Percentiles rank a stretch among this genome's conserved stretches.
Evolutionary conservation across 225 moss, liverwort and hornwort species (phyloP).

Genomic region (Pseudisothecium myosuroides): DNA sequence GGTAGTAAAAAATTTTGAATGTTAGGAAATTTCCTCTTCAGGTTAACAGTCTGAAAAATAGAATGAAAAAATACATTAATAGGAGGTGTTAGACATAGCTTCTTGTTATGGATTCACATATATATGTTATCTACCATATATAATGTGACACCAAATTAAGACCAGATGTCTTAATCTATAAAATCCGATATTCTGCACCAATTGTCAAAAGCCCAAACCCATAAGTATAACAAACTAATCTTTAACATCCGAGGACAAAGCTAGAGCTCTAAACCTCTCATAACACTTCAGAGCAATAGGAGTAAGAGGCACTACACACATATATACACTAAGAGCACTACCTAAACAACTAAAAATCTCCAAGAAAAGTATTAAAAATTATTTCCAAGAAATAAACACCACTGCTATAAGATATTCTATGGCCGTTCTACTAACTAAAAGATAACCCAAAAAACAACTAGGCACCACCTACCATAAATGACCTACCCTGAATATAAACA

Average conservation of each 20-base stretch:
- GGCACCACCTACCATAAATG: neutral
- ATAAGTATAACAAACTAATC: too few relatives aligned
- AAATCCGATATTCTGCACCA: fast-evolving
- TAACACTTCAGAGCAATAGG: neutral
- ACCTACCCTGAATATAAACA: neutral
- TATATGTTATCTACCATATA: too few relatives aligned
- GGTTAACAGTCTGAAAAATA: too few relatives aligned
- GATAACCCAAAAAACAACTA: neutral
- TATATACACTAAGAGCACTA: neutral
- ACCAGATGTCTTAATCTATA: neutral
- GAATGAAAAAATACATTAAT: neutral
- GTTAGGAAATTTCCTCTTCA: neutral
- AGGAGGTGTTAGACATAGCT: neutral
- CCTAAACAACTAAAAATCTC: neutral
- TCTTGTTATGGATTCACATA: neutral
- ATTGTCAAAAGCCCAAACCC: fast-evolving
- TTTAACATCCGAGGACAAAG: neutral
- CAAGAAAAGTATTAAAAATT: neutral
- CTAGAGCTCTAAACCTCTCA: neutral
- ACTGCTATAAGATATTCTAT: too few relatives aligned
- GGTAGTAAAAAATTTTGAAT: neutral
- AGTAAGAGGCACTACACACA: fast-evolving
- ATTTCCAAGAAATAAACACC: neutral
- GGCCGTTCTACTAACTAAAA: neutral
- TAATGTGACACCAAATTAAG: neutral